These are phyloP conservation scores for Meyerozyma guilliermondii DNA, from an alignment of 1,139 yeast genomes.

Conservation along the genomic window DNA sequence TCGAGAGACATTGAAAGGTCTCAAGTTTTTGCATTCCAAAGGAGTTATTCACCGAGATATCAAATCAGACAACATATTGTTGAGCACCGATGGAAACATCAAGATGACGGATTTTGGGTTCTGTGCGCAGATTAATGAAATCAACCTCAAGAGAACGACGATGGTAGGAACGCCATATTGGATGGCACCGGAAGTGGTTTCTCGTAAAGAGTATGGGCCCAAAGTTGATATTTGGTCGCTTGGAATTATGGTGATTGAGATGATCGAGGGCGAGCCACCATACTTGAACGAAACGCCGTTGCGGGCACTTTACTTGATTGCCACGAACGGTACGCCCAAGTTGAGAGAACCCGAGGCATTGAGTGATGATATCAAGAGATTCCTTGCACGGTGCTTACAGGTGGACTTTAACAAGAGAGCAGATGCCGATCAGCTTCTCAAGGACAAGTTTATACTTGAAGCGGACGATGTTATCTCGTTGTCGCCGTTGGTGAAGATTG, in stretches of 20 bases:
- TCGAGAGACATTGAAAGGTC: conserved; percentile 81
- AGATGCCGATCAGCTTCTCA: conserved; percentile 68
- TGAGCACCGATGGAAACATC: conserved; percentile 80
- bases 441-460: conserved; percentile 63
- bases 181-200: conserved; percentile 99
- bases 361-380: conserved; percentile 59
- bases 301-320: conserved; percentile 84
- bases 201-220: conserved; percentile 92
- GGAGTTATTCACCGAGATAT: conserved; percentile 97
- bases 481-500: conserved; percentile 85
- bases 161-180: conserved; percentile 99
- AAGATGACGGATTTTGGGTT: conserved; percentile 88
- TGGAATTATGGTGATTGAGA: conserved; percentile 96
- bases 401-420: conserved; percentile 86
- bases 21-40: conserved; percentile 81
- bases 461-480: conserved; percentile 73
- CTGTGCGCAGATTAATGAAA: conserved; percentile 93
- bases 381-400: conserved; percentile 73
- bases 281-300: conserved; percentile 93
- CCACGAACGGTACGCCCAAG: conserved; percentile 93
- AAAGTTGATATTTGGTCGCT: conserved; percentile 97
- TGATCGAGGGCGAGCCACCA: conserved; percentile 99
- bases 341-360: conserved; percentile 84
- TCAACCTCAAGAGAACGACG: conserved; percentile 82
- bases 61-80: conserved; percentile 85